Conservation (phyloP, 78 protist genomes). For the Emiliania huxleyi region DNA sequence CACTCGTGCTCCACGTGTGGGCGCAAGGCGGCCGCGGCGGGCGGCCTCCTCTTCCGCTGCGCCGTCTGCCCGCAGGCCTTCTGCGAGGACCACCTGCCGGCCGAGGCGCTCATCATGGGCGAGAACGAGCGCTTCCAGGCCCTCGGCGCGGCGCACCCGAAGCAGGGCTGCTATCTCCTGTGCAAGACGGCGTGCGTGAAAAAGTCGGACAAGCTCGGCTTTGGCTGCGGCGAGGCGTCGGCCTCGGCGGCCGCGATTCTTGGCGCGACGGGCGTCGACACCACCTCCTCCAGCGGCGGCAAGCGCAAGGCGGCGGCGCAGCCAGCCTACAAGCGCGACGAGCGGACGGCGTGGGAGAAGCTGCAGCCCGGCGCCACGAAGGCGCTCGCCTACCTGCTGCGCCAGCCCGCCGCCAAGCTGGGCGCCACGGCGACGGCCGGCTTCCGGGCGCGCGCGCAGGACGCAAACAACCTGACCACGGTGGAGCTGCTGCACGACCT, state of each 20-base stretch:
- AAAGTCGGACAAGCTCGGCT: neutral
- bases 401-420: too few relatives aligned
- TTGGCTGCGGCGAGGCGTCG: neutral
- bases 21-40: neutral
- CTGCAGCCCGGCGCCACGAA: neutral
- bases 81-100: conserved; percentile 19
- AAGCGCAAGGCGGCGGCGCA: neutral
- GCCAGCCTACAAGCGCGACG: neutral
- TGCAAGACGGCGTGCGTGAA: neutral
- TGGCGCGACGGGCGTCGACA: neutral
- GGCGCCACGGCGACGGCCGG: neutral
- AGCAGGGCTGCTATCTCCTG: neutral
- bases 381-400: neutral
- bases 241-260: neutral
- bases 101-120: neutral
- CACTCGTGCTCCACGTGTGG: neutral
- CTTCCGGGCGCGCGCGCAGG: neutral
- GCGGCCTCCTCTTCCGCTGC: conserved; percentile 10
- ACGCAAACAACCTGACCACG: neutral
- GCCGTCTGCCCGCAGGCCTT: neutral
- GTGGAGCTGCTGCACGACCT: neutral
- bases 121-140: neutral
- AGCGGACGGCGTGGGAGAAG: neutral
- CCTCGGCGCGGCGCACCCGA: neutral
- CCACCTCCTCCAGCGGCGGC: neutral